A percentile compares a stretch with the other conserved stretches of the same genome.
These are phyloP conservation scores for Cyclotella cryptica DNA, from an alignment of 108 stramenopile species.

Conservation along the genomic window DNA sequence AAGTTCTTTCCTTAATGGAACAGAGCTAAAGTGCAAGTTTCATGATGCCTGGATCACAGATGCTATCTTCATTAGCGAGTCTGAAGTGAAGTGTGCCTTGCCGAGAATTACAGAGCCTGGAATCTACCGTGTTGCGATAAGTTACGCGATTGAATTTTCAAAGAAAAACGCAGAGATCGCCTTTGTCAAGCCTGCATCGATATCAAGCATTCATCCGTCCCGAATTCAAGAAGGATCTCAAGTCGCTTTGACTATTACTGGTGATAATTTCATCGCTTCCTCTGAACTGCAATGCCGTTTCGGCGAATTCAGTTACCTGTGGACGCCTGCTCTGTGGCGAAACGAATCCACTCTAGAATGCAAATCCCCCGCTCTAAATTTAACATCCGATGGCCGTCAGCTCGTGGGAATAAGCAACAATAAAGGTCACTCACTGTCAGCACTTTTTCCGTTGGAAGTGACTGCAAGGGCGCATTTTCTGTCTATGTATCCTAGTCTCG, in stretches of 20 bases:
- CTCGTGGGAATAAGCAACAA: slow-evolving; percentile 37
- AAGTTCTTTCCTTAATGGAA: slow-evolving; percentile 32
- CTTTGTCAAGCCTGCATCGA: slow-evolving; percentile 26
- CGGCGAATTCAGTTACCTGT: slow-evolving; percentile 20
- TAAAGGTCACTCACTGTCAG: slow-evolving; percentile 31
- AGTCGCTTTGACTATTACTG: slow-evolving; percentile 33
- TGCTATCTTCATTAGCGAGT: slow-evolving; percentile 26
- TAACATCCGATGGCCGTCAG: slow-evolving; percentile 42
- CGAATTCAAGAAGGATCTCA: slow-evolving; percentile 42
- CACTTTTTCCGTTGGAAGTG: slow-evolving; percentile 28
- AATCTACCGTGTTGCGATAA: slow-evolving; percentile 25
- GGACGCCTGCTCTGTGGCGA: slow-evolving; percentile 50
- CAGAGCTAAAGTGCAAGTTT: slow-evolving; percentile 23
- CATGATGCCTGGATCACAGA: slow-evolving; percentile 21
- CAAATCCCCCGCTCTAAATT: slow-evolving; percentile 44
- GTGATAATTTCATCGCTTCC: slow-evolving; percentile 47
- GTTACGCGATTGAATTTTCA: slow-evolving; percentile 45
- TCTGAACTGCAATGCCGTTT: slow-evolving; percentile 45
- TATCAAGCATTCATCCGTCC: slow-evolving; percentile 29
- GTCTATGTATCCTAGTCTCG: slow-evolving; percentile 41
- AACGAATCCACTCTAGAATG: slow-evolving; percentile 36
- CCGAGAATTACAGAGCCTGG: slow-evolving; percentile 22
- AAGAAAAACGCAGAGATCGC: slow-evolving; percentile 15
- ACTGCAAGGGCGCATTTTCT: slow-evolving; percentile 38
- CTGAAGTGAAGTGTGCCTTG: slow-evolving; percentile 29